Conservation (phyloP, 441 rosid species). For the Eutrema salsugineum region DNA sequence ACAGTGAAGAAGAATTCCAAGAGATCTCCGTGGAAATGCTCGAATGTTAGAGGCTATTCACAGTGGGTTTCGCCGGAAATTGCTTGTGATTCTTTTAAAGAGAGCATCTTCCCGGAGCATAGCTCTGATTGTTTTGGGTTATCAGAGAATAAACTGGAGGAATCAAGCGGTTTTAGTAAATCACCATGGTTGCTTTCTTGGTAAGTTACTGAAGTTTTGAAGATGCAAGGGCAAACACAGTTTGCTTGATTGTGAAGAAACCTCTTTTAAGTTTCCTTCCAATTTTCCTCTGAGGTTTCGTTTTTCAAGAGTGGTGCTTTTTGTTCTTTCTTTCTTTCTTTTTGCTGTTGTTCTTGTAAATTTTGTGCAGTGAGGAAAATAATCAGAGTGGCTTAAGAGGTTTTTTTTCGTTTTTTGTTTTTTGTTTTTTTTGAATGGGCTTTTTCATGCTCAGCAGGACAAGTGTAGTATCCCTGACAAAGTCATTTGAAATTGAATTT, state of each 20-base stretch:
- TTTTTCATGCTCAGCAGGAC: conserved; percentile 17
- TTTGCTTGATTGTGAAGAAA: conserved; percentile 18
- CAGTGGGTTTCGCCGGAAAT: conserved; percentile 62
- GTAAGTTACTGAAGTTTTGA: conserved; percentile 37
- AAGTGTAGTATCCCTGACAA: conserved; percentile 23
- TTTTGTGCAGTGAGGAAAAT: conserved; percentile 71
- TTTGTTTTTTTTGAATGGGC: not conserved
- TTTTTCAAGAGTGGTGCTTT: conserved; percentile 33
- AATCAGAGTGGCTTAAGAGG: conserved; percentile 47
- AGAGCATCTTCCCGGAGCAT: conserved; percentile 62
- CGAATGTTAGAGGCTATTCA: conserved; percentile 75
- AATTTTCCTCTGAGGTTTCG: conserved; percentile 11
- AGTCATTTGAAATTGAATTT: conserved; percentile 7
- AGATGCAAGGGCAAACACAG: not conserved
- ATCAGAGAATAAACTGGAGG: conserved; percentile 35
- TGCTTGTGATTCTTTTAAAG: conserved; percentile 57
- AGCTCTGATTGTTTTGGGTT: conserved; percentile 61
- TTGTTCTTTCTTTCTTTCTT: conserved; percentile 42
- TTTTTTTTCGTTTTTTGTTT: not conserved
- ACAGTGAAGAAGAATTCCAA: conserved; percentile 38
- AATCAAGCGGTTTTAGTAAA: conserved; percentile 38
- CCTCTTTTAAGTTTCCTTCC: conserved; percentile 11
- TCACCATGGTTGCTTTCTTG: conserved; percentile 57
- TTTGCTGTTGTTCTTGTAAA: conserved; percentile 33
- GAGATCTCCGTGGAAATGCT: conserved; percentile 75